Base-by-base conservation (phyloP, 805 yeast genomes). In the Saccharomycopsis capsularis region DNA sequence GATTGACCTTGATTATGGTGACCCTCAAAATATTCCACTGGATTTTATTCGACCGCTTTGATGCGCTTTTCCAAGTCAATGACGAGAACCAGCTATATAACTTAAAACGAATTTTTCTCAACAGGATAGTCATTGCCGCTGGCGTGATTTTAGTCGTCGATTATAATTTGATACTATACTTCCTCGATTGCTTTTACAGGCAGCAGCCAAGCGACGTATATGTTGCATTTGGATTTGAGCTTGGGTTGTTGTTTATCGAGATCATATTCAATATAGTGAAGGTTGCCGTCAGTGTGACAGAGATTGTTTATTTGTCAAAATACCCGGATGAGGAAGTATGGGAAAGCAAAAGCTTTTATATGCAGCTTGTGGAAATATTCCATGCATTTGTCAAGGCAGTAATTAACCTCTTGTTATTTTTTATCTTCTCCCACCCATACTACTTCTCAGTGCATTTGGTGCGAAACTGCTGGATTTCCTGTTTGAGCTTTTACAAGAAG, bases 1-100 rank as follows among this genome's bases (percentile, higher is more conserved):
- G 63, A 6, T 63, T 70, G 50, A 66, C 71, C 2, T 52, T 65
- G 3, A 57, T 68, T 13, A 57, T 80, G 54, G 59, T 79, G 59
- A 70, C 73, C 62, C 63, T 78, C 60, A 83, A 82, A 59, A 79
- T 83, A 1, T 79, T 84, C 67, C 95, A 89, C 60, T 82, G 95
- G 80, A 73, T 93, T 1, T 63, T 83, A 40, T 65, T 68, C 35
- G 81, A 78, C 48, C 60, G 85, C 22, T 65, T 75, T 15, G 80
- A 77, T 25, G 63, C 61, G 48, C 48, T 64, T 15, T 63, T 63
- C 25, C 59, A 53, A 29, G 59, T 68, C 3, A 59, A 56, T 21
- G 68, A 66, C 43, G 59, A 57, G 32, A 47, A 62, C 5, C 48
- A 56, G 2, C 51, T 53, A 41, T 60, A 52, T 11, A 43, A 52